These are phyloP conservation scores for Pestalotiopsis sp. DNA, from an alignment of 2,329 filamentous ascomycete species.

Conservation along the genomic window DNA sequence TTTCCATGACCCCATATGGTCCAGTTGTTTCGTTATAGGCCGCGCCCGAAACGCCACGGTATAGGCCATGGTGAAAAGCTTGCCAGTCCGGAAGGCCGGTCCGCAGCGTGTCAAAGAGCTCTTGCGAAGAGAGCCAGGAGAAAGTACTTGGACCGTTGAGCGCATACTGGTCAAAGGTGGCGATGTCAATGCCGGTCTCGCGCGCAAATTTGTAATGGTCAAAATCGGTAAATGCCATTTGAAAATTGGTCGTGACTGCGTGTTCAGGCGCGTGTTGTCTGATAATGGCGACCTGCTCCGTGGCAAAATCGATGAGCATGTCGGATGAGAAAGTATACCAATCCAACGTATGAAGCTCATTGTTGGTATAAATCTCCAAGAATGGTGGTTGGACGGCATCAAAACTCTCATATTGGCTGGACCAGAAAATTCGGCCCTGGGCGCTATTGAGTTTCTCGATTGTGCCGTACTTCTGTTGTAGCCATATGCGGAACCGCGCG, in stretches of 20 bases:
- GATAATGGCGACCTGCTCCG: conserved; percentile 21
- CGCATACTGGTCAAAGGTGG: conserved; percentile 21
- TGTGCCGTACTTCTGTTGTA: conserved; percentile 21
- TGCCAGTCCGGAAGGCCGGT: conserved; percentile 22
- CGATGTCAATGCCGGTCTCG: conserved; percentile 21
- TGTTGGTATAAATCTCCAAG: conserved; percentile 22
- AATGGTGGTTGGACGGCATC: conserved; percentile 20
- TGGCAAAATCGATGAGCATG: conserved; percentile 24
- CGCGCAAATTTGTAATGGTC: conserved; percentile 21
- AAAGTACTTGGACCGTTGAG: conserved; percentile 15
- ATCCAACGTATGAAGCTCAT: conserved; percentile 21
- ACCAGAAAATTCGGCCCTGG: conserved; percentile 25
- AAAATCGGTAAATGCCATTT: conserved; percentile 20
- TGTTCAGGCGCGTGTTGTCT: conserved; percentile 18
- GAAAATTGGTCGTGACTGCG: conserved; percentile 22
- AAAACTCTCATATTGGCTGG: conserved; percentile 21
- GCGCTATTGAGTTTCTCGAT: conserved; percentile 21
- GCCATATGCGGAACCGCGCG: conserved; percentile 20
- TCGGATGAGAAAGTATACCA: conserved; percentile 24
- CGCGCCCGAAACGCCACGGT: conserved; percentile 20
- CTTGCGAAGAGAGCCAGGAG: conserved; percentile 17
- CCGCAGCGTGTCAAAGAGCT: conserved; percentile 18
- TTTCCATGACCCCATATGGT: conserved; percentile 23
- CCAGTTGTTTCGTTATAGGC: conserved; percentile 18
- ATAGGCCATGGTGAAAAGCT: conserved; percentile 20